phyloP scores from a whole-genome alignment of 2,329 filamentous ascomycete genomes.

The Fusarium penzigii region DNA sequence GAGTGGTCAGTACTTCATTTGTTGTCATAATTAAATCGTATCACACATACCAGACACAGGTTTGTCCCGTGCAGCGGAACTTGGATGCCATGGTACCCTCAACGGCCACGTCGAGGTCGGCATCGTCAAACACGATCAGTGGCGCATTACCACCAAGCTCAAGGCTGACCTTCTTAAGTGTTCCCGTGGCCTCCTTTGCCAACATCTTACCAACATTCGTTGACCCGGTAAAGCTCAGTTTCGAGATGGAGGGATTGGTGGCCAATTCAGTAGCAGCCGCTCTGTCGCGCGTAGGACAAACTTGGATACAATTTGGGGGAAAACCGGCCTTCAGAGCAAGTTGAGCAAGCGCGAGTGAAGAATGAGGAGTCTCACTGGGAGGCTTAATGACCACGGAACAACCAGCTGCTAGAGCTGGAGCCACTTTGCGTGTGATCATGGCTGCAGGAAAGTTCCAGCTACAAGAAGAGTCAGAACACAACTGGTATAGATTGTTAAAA shows the following conservation, averaged over 20 bases:
- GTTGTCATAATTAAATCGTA: no score
- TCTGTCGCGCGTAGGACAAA: conserved; percentile 30
- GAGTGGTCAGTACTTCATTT: background rate
- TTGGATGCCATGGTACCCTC: conserved; percentile 50
- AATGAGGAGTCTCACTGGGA: conserved; percentile 73
- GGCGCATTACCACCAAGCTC: conserved; percentile 72
- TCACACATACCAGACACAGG: conserved; percentile 58
- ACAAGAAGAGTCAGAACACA: no score
- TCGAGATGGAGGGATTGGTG: conserved; percentile 38
- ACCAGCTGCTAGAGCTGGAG: conserved; percentile 67
- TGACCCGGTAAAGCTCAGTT: conserved; percentile 70
- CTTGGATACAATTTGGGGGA: conserved; percentile 43
- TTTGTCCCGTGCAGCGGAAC: conserved; percentile 53
- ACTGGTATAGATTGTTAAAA: no score
- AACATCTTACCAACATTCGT: conserved; percentile 64
- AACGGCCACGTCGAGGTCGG: conserved; percentile 62
- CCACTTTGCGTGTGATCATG: conserved; percentile 42
- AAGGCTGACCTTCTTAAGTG: conserved; percentile 67
- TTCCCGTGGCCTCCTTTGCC: conserved; percentile 58
- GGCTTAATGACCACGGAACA: conserved; percentile 77
- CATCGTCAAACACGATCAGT: conserved; percentile 67
- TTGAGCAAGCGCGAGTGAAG: conserved; percentile 68
- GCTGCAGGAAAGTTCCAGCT: conserved; percentile 32
- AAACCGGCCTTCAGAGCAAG: conserved; percentile 72
- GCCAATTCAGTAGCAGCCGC: conserved; percentile 32